These are phyloP conservation scores for Giardia muris DNA, from an alignment of 208 protist genomes.

Conservation along the genomic window DNA sequence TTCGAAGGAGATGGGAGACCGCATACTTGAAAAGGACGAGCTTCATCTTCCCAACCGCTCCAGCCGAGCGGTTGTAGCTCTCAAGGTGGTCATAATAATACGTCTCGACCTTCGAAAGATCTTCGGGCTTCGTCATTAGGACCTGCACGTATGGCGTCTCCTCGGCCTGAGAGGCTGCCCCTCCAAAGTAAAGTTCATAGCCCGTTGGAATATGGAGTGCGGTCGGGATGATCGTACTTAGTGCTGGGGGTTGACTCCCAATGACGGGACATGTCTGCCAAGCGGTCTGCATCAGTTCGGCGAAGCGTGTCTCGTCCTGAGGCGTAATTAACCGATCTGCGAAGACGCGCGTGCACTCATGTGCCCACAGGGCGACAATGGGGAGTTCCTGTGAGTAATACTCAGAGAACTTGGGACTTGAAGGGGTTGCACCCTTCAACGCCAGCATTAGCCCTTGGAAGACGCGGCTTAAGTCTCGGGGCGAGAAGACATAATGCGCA, in stretches of 20 bases:
- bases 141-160: neutral
- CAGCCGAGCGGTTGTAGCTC: neutral
- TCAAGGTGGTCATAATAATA: neutral
- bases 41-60: neutral
- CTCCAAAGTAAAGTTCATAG: neutral
- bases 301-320: conserved; percentile 54
- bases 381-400: conserved; percentile 7
- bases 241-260: neutral
- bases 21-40: conserved; percentile 24
- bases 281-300: neutral
- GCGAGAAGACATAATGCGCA: conserved; percentile 95
- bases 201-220: neutral
- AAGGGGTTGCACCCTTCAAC: conserved; percentile 21
- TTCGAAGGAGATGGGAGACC: conserved; percentile 74
- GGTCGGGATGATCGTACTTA: neutral
- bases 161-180: neutral
- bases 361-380: conserved; percentile 79
- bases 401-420: neutral
- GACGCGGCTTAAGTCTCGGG: conserved; percentile 79
- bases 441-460: conserved; percentile 80
- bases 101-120: neutral
- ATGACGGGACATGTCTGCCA: neutral
- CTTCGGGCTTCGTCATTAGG: neutral
- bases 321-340: conserved; percentile 75
- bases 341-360: conserved; percentile 84